phyloP scores from a whole-genome alignment of 2,329 filamentous ascomycete genomes.

The Fusarium sublunatum region DNA sequence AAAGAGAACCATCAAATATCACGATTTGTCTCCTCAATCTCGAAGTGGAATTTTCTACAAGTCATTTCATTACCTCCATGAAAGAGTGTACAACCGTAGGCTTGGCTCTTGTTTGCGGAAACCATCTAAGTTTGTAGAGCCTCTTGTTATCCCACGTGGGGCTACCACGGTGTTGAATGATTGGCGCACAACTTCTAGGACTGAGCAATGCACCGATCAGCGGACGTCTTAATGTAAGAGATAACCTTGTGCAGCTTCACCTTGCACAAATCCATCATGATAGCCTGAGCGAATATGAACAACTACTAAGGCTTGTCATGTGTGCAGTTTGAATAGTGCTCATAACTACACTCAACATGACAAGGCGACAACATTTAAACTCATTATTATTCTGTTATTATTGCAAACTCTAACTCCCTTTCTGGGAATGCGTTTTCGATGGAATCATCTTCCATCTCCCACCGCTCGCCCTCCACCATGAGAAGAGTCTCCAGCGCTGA shows the following conservation, averaged over 20 bases:
- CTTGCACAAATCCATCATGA: too few species aligned
- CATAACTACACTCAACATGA: neutral
- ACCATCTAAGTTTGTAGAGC: neutral
- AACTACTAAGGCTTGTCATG: neutral
- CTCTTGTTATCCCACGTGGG: constrained; percentile 36
- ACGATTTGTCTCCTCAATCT: too few species aligned
- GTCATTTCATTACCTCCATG: constrained; percentile 20
- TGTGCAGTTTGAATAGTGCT: neutral
- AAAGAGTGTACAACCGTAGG: constrained; percentile 15
- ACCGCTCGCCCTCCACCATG: constrained; percentile 28
- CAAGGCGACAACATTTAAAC: neutral
- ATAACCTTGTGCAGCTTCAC: too few species aligned
- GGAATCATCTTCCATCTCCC: constrained; percentile 31
- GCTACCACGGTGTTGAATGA: constrained; percentile 39
- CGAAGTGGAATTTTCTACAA: neutral
- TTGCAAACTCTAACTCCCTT: neutral
- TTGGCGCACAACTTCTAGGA: constrained; percentile 25
- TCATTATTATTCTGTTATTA: neutral
- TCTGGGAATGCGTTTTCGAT: constrained; percentile 21
- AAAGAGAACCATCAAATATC: too few species aligned
- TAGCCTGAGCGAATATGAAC: too few species aligned
- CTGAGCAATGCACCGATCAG: neutral
- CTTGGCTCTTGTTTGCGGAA: neutral
- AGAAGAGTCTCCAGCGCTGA: constrained; percentile 17
- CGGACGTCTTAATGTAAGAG: too few species aligned